Evolutionary conservation across 2,329 filamentous ascomycete genomes (phyloP), one percentile per base, ranked within the genome.

Genomic region (Nannizziopsis arthrosporioides): DNA sequence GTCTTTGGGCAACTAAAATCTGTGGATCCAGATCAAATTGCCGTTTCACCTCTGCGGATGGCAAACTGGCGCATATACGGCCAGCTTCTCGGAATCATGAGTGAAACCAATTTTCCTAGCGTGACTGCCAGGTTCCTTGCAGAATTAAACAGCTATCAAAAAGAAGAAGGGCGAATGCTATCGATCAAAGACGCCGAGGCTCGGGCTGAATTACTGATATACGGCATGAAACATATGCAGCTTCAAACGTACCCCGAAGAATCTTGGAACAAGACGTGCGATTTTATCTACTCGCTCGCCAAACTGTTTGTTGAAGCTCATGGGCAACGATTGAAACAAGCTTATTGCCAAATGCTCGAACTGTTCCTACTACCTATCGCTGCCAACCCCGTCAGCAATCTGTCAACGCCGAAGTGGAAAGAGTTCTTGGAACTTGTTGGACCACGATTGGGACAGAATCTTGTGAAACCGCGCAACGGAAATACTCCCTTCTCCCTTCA

Each of bases 1-100:
- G 94, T 98, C 47, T 98, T 96, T 63, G 83, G 83, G n/a, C 92
- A 96, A 63, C 74, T 98, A 8, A 93, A 89, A 60, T 84, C 83
- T 40, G 84, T 88, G 6, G 89, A 96, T 52, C 81, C 85, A 0
- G 87, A 94, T 6, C 81, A 89, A 59, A 73, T 82, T 7, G 60
- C 66, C 9, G 63, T 63, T 2, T 94, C 88, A 0, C 81, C 85
- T 0, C 72, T 96, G 18, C 87, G 88, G 55, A 80, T 92, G 66
- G 85, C 92, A 11, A 98, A 98, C 59, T 98, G 90, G 90, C 85
- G 86, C 51, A 80, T 98, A 2, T 95, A 95, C 63, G 83, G 87
- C 15, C 85, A 94, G 59, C 72, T 98, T 2, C 76, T 98, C 1
- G 92, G 93, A n/a, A 84, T 89, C 35, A 94, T 98, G 85, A 95